Evolutionary conservation across 1,284 basidiomycete genomes (phyloP).

Genomic region (Mycosarcoma mackinlayi): DNA sequence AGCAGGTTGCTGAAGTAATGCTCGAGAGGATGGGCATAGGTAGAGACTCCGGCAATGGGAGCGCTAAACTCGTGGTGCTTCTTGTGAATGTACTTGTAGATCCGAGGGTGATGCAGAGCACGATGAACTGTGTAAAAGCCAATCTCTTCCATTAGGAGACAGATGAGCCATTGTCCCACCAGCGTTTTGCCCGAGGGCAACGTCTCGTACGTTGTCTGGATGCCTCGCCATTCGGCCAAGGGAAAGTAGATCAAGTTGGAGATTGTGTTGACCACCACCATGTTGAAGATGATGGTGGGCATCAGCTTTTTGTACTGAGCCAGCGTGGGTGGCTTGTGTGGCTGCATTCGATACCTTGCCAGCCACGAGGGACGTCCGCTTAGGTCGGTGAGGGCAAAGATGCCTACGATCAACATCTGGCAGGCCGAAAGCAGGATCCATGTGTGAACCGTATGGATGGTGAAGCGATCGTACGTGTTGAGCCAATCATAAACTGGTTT

Average conservation of each 20-base stretch:
- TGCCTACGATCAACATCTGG: neutral
- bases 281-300: neutral
- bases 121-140: constrained; percentile 7
- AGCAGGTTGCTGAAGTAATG: constrained; percentile 4
- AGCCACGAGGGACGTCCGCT: constrained; percentile 6
- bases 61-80: constrained; percentile 12
- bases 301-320: constrained; percentile 12
- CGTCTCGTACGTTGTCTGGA: constrained; percentile 9
- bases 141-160: constrained; percentile 6
- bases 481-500: constrained; percentile 8
- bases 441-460: constrained; percentile 10
- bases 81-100: constrained; percentile 7
- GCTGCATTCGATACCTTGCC: constrained; percentile 6
- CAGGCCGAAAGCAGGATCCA: constrained; percentile 5
- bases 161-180: constrained; percentile 11
- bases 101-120: neutral
- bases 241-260: constrained; percentile 11
- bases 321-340: neutral
- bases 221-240: constrained; percentile 11
- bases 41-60: constrained; percentile 1
- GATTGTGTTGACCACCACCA: constrained; percentile 11
- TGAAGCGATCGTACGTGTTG: constrained; percentile 8
- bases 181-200: constrained; percentile 8
- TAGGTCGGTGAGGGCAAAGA: constrained; percentile 9
- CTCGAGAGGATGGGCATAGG: constrained; percentile 1